Conservation (phyloP, 768 basidiomycete species). For the Tulasnella sp. region DNA sequence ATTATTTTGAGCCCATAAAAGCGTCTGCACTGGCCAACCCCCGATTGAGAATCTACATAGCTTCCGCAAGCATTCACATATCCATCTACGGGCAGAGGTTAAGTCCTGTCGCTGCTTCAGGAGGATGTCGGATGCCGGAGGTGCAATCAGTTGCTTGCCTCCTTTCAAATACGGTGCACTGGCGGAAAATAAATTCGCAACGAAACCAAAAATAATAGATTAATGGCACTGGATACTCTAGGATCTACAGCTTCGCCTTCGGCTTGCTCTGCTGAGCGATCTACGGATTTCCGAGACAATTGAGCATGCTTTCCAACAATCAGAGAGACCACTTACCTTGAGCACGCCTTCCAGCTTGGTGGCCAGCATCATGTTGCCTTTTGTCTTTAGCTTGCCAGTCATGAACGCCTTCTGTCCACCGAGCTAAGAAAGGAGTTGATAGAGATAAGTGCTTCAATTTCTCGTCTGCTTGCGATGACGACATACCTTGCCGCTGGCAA, state of each 20-base stretch:
- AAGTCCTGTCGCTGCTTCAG: too few species aligned
- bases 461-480: neutral
- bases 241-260: conserved; percentile 41
- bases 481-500: conserved; percentile 61
- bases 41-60: too few species aligned
- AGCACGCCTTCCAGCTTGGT: conserved; percentile 81
- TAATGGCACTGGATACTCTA: neutral
- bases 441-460: neutral
- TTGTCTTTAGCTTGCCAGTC: conserved; percentile 86
- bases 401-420: conserved; percentile 95
- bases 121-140: too few species aligned
- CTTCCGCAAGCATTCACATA: too few species aligned
- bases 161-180: too few species aligned
- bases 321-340: conserved; percentile 41
- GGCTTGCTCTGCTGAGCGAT: conserved; percentile 22
- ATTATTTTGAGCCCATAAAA: too few species aligned
- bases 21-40: too few species aligned
- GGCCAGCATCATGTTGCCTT: conserved; percentile 87
- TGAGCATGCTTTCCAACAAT: neutral
- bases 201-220: too few species aligned
- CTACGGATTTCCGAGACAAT: neutral
- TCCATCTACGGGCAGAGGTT: too few species aligned
- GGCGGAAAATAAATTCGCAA: too few species aligned
- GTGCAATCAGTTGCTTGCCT: too few species aligned
- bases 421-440: conserved; percentile 33